phyloP scores from a whole-genome alignment of 352 stramenopile species.

The Globisporangium carolinianum region DNA sequence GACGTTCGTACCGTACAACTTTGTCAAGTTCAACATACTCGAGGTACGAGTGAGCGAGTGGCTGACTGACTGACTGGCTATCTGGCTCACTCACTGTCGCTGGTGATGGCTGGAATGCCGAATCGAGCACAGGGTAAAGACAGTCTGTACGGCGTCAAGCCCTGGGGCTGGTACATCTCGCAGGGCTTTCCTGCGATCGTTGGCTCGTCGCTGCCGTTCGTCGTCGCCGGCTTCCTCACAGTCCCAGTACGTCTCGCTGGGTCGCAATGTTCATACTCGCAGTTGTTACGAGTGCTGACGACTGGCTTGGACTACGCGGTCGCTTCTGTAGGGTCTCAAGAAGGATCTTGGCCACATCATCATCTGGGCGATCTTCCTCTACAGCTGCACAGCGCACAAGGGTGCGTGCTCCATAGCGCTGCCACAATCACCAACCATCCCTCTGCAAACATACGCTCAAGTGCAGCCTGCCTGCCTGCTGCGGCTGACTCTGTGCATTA shows the following conservation, averaged over 20 bases:
- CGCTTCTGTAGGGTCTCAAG: conserved; percentile 28
- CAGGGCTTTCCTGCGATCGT: conserved; percentile 73
- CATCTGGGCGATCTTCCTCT: conserved; percentile 66
- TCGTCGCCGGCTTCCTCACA: conserved; percentile 50
- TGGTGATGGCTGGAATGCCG: background rate
- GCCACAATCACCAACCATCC: no score
- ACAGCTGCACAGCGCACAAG: conserved; percentile 79
- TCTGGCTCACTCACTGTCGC: background rate
- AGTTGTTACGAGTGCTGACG: background rate
- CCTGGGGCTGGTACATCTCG: conserved; percentile 81
- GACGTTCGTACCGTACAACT: conserved; percentile 85
- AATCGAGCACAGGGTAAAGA: conserved; percentile 51
- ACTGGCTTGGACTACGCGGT: background rate
- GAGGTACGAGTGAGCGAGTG: conserved; percentile 28
- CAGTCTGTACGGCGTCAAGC: conserved; percentile 71
- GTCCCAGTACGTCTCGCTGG: conserved; percentile 27
- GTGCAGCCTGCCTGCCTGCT: no score
- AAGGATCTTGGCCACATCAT: conserved; percentile 63
- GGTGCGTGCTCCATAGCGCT: conserved; percentile 20
- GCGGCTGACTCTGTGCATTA: no score
- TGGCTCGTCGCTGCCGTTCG: conserved; percentile 38
- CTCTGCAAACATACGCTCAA: no score
- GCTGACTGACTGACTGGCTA: no score
- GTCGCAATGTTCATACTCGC: no score
- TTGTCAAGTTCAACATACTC: conserved; percentile 83